Conservation (phyloP, 2,329 filamentous ascomycete genomes). For the Fusarium palustre region DNA sequence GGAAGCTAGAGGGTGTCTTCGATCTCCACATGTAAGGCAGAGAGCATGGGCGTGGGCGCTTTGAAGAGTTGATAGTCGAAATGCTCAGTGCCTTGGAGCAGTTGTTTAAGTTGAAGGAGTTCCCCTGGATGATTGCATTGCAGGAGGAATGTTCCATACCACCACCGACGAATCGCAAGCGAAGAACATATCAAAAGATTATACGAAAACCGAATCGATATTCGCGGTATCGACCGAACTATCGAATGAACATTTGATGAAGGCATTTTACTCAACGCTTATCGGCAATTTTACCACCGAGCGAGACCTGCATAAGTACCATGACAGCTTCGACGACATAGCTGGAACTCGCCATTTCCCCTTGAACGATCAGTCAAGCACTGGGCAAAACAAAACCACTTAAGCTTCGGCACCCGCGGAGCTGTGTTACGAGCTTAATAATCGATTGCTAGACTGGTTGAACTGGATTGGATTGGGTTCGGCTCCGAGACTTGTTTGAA, state of each 20-base stretch:
- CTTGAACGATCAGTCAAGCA: background rate
- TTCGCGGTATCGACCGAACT: background rate
- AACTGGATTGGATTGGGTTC: constrained; percentile 14
- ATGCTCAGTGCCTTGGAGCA: constrained; percentile 8
- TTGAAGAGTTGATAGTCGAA: constrained; percentile 22
- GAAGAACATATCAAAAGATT: constrained; percentile 1
- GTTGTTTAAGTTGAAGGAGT: constrained; percentile 42
- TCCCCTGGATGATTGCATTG: constrained; percentile 22
- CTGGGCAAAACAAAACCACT: background rate
- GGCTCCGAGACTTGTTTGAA: constrained; percentile 23
- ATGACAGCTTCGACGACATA: background rate
- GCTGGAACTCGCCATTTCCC: constrained; percentile 4
- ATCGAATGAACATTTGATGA: background rate
- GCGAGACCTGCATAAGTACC: constrained; percentile 1
- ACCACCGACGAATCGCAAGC: constrained; percentile 10
- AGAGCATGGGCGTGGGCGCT: constrained; percentile 31
- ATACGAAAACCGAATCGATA: background rate
- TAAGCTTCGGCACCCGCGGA: background rate
- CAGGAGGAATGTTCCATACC: constrained; percentile 10
- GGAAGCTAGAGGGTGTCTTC: constrained; percentile 27
- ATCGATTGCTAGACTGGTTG: background rate
- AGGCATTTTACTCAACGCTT: background rate
- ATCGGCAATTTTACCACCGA: background rate
- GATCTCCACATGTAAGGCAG: constrained; percentile 38
- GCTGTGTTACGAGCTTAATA: constrained; percentile 13